Conservation (phyloP, 805 yeast genomes). For the Ogataea populi-albae region DNA sequence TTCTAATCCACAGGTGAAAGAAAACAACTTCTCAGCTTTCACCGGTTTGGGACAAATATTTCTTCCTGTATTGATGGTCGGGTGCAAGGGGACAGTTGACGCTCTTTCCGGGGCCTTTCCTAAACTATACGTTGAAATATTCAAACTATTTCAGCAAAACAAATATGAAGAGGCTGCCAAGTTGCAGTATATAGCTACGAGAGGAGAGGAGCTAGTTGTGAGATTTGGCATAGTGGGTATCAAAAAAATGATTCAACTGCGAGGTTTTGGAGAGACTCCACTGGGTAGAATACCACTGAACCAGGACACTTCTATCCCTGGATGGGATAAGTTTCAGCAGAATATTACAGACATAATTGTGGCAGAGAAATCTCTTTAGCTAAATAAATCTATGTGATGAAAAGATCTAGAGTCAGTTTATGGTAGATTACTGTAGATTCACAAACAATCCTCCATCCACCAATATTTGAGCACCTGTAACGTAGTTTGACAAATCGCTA, state of each 20-base stretch:
- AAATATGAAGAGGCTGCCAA: conserved; percentile 39
- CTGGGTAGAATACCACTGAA: conserved; percentile 48
- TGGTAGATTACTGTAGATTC: conserved; percentile 39
- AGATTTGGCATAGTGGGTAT: conserved; percentile 46
- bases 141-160: conserved; percentile 38
- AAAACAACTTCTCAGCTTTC: conserved; percentile 41
- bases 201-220: conserved; percentile 46
- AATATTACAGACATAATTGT: conserved; percentile 8
- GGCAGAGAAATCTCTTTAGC: conserved; percentile 5
- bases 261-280: conserved; percentile 43
- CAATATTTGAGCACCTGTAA: conserved; percentile 41
- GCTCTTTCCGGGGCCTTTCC: conserved; percentile 55
- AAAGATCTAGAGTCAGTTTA: neutral
- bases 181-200: conserved; percentile 41
- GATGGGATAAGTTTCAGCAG: conserved; percentile 25
- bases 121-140: conserved; percentile 43
- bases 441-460: conserved; percentile 48
- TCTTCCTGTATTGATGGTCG: conserved; percentile 45
- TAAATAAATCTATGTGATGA: neutral
- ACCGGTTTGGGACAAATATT: conserved; percentile 53
- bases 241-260: conserved; percentile 40
- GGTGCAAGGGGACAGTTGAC: conserved; percentile 51
- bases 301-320: conserved; percentile 32
- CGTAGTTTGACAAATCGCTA: conserved; percentile 35
- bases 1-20: conserved; percentile 36